Evolutionary conservation across 78 protist genomes (phyloP), one percentile per base, ranked within the genome.

Genomic region (Dictyostelium firmibasis): DNA sequence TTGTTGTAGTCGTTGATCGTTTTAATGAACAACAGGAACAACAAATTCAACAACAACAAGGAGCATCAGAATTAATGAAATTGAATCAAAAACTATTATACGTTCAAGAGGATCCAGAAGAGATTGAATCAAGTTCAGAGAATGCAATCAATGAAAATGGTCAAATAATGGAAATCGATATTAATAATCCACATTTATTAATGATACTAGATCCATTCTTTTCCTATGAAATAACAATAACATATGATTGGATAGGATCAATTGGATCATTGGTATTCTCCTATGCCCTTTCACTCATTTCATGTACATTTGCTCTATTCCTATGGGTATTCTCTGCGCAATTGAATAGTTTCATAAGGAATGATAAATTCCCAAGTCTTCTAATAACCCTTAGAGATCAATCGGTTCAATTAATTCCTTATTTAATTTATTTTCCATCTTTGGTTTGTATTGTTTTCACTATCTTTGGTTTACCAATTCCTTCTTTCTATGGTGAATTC

Each of bases 301-400:
- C 94, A 44, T 53, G 84, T 14, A 41, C 82, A 33, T 81, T 79
- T 35, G 86, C 83, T 16, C 44, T 89, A 11, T 89, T 89, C 87
- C 82, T 89, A 6, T 89, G 84, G 84, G 70, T 89, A 50, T 89
- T 89, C 57, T 83, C 94, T 11, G 70, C 76, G 7, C 94, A 89
- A 50, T 64, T 89, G 8, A 43, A 81, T 50, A 27, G 43, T 7
- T 31, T 83, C 57, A 78, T 44, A 44, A 78, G 50, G 67, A 89
- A 81, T 67, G 94, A 78, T 70, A 89, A 89, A 50, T 81, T 81
- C 27, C 94, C 94, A 89, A 67, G 29, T 89, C 29, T 89, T 2
- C 16, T 89, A 5, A 33, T 41, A 2, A 89, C 94, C 4, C 69
- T 89, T 1, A 14, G 81, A 81, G 86, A 69, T 47, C 82, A 89